Evolutionary conservation across 495 filamentous ascomycete genomes (phyloP).

Genomic region (Daldinia grandis): DNA sequence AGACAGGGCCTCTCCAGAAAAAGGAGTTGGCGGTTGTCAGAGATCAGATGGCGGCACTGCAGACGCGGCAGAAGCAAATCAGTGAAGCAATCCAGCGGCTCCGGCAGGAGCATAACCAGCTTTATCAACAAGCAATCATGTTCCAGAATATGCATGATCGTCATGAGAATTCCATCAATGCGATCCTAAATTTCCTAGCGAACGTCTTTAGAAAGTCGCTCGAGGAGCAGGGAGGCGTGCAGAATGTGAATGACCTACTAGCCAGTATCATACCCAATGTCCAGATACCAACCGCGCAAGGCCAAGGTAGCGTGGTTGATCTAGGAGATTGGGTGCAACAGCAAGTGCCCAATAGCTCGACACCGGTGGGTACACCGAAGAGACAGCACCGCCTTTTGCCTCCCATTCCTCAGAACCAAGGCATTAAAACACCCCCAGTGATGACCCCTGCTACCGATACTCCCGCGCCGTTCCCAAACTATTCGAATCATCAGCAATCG

Average conservation of each 20-base stretch:
- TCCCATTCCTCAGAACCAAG: conserved; percentile 51
- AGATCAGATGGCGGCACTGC: conserved; percentile 79
- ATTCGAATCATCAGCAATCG: conserved; percentile 42
- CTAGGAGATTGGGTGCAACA: conserved; percentile 69
- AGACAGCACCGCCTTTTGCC: conserved; percentile 57
- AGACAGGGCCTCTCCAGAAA: conserved; percentile 67
- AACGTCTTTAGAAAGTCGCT: conserved; percentile 87
- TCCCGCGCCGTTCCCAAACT: conserved; percentile 43
- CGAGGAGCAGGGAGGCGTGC: conserved; percentile 65
- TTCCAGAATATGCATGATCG: conserved; percentile 93
- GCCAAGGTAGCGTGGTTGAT: conserved; percentile 74
- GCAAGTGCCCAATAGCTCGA: conserved; percentile 50
- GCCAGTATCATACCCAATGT: conserved; percentile 71
- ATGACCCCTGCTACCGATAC: conserved; percentile 34
- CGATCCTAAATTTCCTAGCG: conserved; percentile 94
- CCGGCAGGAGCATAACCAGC: conserved; percentile 82
- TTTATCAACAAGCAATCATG: conserved; percentile 86
- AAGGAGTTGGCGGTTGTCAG: conserved; percentile 81
- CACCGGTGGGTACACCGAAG: conserved; percentile 53
- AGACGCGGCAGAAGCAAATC: conserved; percentile 85
- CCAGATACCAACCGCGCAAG: conserved; percentile 54
- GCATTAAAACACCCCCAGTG: conserved; percentile 35
- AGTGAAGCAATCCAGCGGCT: conserved; percentile 79
- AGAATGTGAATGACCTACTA: conserved; percentile 76
- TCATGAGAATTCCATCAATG: conserved; percentile 97